A percentile compares a stretch with the other conserved stretches of the same genome.
Evolutionary conservation across 441 rosid species (phyloP).

Genomic region (Populus trichocarpa): DNA sequence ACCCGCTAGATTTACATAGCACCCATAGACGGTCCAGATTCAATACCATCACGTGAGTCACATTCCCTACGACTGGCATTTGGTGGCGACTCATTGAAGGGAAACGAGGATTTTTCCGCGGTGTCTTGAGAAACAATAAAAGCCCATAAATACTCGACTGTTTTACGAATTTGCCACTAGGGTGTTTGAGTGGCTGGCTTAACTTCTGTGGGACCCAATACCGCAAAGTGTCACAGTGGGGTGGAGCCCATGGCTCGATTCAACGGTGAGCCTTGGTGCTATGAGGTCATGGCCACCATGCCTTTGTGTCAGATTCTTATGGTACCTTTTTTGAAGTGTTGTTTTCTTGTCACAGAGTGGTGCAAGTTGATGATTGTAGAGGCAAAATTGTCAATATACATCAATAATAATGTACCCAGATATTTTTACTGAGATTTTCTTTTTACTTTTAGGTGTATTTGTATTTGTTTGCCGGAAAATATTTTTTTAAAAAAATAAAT

Average conservation of each 20-base stretch:
- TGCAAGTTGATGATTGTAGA: background rate
- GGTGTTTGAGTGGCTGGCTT: background rate
- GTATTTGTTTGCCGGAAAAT: no score
- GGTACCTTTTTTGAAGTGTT: background rate
- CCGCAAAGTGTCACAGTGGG: background rate
- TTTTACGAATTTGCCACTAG: background rate
- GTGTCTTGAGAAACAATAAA: background rate
- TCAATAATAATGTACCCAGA: background rate
- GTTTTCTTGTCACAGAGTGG: background rate
- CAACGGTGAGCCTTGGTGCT: slow-evolving; percentile 18
- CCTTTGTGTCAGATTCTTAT: background rate
- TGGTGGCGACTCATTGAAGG: background rate
- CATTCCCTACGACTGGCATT: background rate
- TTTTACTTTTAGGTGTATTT: no score
- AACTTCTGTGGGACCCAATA: slow-evolving; percentile 6
- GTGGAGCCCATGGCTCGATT: slow-evolving; percentile 35
- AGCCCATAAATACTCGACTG: background rate
- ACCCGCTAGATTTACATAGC: background rate
- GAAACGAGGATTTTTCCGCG: background rate
- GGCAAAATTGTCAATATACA: background rate
- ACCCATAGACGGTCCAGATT: background rate
- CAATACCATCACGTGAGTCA: background rate
- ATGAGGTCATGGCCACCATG: slow-evolving; percentile 2
- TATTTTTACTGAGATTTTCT: background rate
- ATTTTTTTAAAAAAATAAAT: no score